A percentile compares a stretch with the other conserved stretches of the same genome.
Evolutionary conservation across 371 early-diverging fungal species (phyloP).

Genomic region (Mortierella sp.): DNA sequence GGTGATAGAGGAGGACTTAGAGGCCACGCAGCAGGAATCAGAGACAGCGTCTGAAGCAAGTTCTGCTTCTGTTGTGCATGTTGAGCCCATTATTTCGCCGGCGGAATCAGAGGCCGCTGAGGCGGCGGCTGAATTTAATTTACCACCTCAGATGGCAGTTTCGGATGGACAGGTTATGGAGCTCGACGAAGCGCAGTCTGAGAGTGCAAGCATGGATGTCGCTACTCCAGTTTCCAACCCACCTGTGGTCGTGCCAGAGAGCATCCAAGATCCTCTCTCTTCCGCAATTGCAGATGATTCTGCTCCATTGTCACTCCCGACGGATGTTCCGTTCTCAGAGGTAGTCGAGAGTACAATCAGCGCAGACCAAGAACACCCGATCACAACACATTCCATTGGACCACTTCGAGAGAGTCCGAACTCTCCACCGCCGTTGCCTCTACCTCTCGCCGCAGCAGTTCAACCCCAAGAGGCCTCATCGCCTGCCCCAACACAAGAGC

Average conservation of each 20-base stretch:
- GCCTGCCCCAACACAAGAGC: neutral
- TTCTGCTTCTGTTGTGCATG: neutral
- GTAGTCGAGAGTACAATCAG: neutral
- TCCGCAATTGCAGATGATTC: neutral
- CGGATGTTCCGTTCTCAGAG: neutral
- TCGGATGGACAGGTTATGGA: neutral
- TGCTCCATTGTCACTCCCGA: neutral
- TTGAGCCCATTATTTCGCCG: neutral
- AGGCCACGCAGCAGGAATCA: neutral
- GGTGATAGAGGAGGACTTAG: neutral
- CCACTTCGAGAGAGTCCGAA: conserved; percentile 24
- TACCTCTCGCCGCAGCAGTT: conserved; percentile 25
- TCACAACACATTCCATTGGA: conserved; percentile 15
- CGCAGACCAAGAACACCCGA: conserved; percentile 1
- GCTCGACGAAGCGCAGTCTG: neutral
- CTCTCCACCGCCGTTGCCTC: conserved; percentile 37
- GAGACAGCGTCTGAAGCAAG: neutral
- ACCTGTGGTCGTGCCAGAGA: neutral
- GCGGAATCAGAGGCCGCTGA: conserved; percentile 1
- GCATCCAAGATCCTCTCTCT: conserved; percentile 33
- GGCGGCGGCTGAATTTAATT: neutral
- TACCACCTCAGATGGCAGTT: neutral
- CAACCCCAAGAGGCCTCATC: conserved; percentile 4
- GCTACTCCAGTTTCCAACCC: neutral
- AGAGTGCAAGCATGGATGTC: neutral